A percentile compares a stretch with the other conserved stretches of the same genome.
phyloP scores from a whole-genome alignment of 495 filamentous ascomycete species.

The Talaromyces nanjingensis region DNA sequence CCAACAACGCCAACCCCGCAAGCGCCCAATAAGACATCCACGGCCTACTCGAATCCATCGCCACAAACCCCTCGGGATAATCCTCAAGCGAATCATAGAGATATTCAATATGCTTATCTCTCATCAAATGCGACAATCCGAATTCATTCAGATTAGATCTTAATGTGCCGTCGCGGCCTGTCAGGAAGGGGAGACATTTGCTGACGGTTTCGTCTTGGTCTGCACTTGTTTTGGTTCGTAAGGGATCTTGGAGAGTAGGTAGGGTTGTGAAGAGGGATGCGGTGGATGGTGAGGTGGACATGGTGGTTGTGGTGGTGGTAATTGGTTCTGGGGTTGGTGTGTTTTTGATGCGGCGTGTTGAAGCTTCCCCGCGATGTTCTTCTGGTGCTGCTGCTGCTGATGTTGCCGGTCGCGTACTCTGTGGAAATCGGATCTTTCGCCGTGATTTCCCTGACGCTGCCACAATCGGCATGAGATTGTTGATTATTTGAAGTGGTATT shows the following conservation, averaged over 20 bases:
- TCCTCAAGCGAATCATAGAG: slow-evolving; percentile 57
- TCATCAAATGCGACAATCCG: slow-evolving; percentile 68
- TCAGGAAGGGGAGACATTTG: slow-evolving; percentile 64
- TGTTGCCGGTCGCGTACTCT: neutral
- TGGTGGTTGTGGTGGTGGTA: neutral
- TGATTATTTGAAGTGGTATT: slow-evolving; percentile 2
- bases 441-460: neutral
- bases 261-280: slow-evolving; percentile 57
- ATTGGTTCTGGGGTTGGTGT: neutral
- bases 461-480: slow-evolving; percentile 1
- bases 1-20: slow-evolving; percentile 62
- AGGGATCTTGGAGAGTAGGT: slow-evolving; percentile 58
- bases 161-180: slow-evolving; percentile 28
- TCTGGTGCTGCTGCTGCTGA: neutral
- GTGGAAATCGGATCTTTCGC: slow-evolving; percentile 1
- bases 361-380: neutral
- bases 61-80: slow-evolving; percentile 59
- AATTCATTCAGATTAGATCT: slow-evolving; percentile 50
- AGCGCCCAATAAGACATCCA: slow-evolving; percentile 95
- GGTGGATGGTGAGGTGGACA: slow-evolving; percentile 5
- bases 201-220: slow-evolving; percentile 60
- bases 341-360: neutral
- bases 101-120: slow-evolving; percentile 67
- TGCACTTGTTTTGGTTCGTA: slow-evolving; percentile 60
- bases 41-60: slow-evolving; percentile 74